Base-by-base conservation (phyloP, 192 early-diverging fungal species). In the Gorgonomyces haynaldii region DNA sequence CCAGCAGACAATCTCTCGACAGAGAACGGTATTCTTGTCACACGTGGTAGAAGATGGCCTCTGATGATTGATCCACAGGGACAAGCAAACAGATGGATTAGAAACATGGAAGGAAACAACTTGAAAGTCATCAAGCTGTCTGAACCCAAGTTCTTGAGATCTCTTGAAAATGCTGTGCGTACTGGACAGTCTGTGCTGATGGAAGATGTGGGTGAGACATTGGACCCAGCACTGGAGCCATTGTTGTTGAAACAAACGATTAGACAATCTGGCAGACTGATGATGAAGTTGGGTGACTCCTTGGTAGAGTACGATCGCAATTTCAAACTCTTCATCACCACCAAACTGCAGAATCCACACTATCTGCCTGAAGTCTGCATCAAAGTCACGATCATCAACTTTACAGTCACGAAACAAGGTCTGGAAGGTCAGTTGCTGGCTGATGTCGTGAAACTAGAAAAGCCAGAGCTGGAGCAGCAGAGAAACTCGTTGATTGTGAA, bases 321-420 rank as follows among this genome's bases (percentile, higher is more conserved):
- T 47, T 79, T 79, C 56, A 75, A 75, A 40, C 66, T 79, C 21
- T 79, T 69, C 41, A 79, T 79, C 26, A 79, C 76, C 0, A 76
- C 76, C 23, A 79, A 79, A 45, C 64, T 79, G 1, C 45, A 72
- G 10, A 79, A 79, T 44, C 76, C 76, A 5, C 76, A 79, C 44
- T 79, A 79, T 50, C 47, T 79, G 1, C 76, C 76, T 1, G 76
- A 79, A 45, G 69, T 78, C 2, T 78, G 75, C 49, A 78, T 78
- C 55, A 76, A 78, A 51, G 72, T 75, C 17, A 79, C 76, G 1
- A 71, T 79, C 49, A 79, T 79, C 46, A 79, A 79, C 62, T 79
- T 79, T 43, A 79, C 76, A n/a, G 76, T 79, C 32, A 79, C 76
- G 1, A 67, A 68, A 32, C 37, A 56, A 15, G 76, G 76, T 32